Percentiles rank a stretch among this genome's conserved stretches.
Evolutionary conservation across 148 eudicot species (phyloP).

Genomic region (Camellia lanceoleosa): DNA sequence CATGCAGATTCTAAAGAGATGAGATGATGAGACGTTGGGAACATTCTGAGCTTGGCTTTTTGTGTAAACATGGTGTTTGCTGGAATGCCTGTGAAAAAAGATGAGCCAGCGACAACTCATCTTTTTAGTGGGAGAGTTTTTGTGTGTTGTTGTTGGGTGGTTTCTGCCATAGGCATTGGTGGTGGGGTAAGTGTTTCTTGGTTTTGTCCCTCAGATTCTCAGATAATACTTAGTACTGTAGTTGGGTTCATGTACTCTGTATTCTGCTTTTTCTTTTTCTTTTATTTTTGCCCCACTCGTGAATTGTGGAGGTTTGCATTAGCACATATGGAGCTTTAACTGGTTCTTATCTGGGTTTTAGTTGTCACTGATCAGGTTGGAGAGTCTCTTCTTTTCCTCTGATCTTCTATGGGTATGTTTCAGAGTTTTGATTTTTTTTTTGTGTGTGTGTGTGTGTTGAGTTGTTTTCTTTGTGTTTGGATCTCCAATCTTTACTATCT

Average conservation of each 20-base stretch:
- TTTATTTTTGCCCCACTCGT: neutral
- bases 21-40: neutral
- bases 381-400: neutral
- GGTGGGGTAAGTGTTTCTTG: conserved; percentile 23
- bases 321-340: neutral
- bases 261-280: neutral
- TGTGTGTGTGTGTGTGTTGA: neutral
- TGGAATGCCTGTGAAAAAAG: conserved; percentile 62
- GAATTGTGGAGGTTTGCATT: neutral
- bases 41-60: conserved; percentile 59
- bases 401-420: neutral
- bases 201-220: conserved; percentile 14
- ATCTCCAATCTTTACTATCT: too few species aligned
- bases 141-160: conserved; percentile 20
- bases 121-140: conserved; percentile 29
- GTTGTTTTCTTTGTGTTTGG: neutral
- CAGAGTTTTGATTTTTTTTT: neutral
- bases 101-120: conserved; percentile 46
- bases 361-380: neutral
- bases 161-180: conserved; percentile 19
- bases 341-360: neutral
- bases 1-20: conserved; percentile 34
- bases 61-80: conserved; percentile 50
- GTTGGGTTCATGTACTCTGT: neutral
- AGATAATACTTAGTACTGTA: neutral